Base-by-base conservation (phyloP, 1,139 yeast genomes). In the Taphrina communis region DNA sequence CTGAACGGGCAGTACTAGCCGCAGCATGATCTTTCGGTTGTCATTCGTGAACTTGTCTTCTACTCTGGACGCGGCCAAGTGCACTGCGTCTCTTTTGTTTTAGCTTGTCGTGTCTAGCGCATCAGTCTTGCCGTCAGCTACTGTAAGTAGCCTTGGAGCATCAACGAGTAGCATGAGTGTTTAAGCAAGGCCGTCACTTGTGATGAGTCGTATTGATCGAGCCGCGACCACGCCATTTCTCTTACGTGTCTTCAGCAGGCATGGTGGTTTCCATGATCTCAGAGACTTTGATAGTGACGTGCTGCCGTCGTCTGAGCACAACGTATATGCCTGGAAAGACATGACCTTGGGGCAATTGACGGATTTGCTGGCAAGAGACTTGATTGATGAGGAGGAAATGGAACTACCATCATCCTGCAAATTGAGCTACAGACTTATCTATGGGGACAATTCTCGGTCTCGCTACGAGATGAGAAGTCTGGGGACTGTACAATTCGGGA, bases 141-240 rank as follows among this genome's bases (percentile, higher is more conserved):
- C 6, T 14, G 11, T 14, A 39, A 39, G 11, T 14, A 39, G 14
- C 42, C 14, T 14, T 3, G 14, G 14, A 9, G 14, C 42, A 6
- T 39, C 14, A 2, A 39, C 14, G 14, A 39, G 14, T 11, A 11
- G 11, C 11, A 9, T 39, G 42, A 39, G 42, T 39, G 42, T 2
- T 14, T 39, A 6, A 39, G 2, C 42, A 39, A 25, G 42, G 14
- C 14, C 7, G 7, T 39, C 14, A 11, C 14, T 11, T 9, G 42
- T 14, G 3, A 50, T 50, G 53, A 50, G 8, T n/a, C 53, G 36
- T 1, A 19, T 56, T 21, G 60, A 56, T 41, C 46, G 60, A 31
- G 25, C 52, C 9, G n/a, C 39, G 41, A 44, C 62, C 38, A 58
- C 66, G 14, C 66, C 66, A 21, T 62, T 53, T 17, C 66, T 63